These are phyloP conservation scores for Picochlorum sp. DNA, from an alignment of 139 green algal species.

Conservation along the genomic window DNA sequence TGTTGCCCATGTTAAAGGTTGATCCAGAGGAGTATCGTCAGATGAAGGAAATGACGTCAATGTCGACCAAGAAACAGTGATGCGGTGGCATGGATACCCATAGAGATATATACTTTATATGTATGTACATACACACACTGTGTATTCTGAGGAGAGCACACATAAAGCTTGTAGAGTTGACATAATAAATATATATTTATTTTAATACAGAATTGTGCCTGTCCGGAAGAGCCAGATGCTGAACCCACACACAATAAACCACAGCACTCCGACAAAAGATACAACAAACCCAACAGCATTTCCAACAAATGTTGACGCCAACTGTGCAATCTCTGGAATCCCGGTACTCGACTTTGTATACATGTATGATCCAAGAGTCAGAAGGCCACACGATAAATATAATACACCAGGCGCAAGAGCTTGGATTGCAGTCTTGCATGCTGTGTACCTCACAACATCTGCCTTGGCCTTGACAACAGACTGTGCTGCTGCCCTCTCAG, in stretches of 20 bases:
- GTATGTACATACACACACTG: too few species aligned
- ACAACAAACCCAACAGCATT: conserved; percentile 17
- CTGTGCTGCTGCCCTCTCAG: not conserved
- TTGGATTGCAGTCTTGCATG: not conserved
- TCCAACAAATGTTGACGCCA: not conserved
- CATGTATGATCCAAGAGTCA: not conserved
- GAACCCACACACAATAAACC: conserved; percentile 17
- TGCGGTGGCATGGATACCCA: not conserved
- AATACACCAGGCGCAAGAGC: not conserved
- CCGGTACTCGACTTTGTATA: not conserved
- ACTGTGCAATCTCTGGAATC: not conserved
- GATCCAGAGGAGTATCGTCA: conserved; percentile 29
- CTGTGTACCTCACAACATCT: not conserved
- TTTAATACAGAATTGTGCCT: conserved; percentile 12
- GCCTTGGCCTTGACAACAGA: conserved; percentile 15
- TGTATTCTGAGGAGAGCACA: too few species aligned
- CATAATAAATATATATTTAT: not conserved
- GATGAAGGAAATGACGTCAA: conserved; percentile 10
- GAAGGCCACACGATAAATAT: not conserved
- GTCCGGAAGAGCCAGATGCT: conserved; percentile 28
- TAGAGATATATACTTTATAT: too few species aligned
- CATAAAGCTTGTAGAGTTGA: not conserved
- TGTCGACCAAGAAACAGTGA: not conserved
- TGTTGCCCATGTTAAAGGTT: conserved; percentile 40
- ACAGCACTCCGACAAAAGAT: conserved; percentile 15